Evolutionary conservation across 257 asterid species (phyloP).

Genomic region (Asclepias syriaca): DNA sequence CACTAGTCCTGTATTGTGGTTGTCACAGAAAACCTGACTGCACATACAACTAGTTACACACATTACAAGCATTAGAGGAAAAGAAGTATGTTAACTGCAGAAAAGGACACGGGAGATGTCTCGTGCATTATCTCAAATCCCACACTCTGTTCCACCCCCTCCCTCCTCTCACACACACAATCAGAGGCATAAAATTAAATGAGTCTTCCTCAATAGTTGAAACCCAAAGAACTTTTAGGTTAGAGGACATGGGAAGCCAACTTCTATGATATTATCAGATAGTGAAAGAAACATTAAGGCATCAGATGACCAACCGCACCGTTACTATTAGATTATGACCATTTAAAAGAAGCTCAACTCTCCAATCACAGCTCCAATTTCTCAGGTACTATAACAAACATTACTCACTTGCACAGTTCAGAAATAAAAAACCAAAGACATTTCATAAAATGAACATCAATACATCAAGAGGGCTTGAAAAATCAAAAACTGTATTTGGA

Average conservation of each 20-base stretch:
- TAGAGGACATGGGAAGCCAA: background rate
- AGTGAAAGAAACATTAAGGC: background rate
- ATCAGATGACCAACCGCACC: background rate
- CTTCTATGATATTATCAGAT: background rate
- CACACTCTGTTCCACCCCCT: background rate
- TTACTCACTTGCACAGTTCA: background rate
- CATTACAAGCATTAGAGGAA: slow-evolving; percentile 12
- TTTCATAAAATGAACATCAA: background rate
- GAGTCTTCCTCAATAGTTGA: background rate
- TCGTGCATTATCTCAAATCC: background rate
- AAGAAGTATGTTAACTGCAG: background rate
- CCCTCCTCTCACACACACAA: background rate
- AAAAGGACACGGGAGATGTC: too few species aligned
- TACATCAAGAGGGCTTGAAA: background rate
- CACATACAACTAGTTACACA: slow-evolving; percentile 35
- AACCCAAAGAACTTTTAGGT: background rate
- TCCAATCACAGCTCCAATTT: background rate
- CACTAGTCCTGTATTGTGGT: slow-evolving; percentile 51
- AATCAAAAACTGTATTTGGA: too few species aligned
- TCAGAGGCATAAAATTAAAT: background rate
- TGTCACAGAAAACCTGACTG: slow-evolving; percentile 66
- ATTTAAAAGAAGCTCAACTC: background rate
- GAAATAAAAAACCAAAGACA: background rate
- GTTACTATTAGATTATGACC: background rate
- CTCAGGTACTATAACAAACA: background rate